Evolutionary conservation across 2,329 filamentous ascomycete genomes (phyloP).

Genomic region (Aspergillus tamarii): DNA sequence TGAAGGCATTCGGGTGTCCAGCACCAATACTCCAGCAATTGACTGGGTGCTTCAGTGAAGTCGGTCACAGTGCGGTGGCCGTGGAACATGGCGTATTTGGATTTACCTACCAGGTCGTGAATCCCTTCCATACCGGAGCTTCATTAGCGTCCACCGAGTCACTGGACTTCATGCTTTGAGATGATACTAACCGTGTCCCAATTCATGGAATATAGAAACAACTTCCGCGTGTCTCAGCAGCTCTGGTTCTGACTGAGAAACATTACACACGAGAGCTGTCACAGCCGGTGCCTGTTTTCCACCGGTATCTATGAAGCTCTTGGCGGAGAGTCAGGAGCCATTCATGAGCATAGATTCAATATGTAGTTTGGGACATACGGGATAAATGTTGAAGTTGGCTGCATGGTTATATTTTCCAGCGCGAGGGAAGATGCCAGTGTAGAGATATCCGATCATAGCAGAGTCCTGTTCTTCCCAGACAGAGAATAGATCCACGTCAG

Average conservation of each 20-base stretch:
- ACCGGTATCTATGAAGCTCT: background rate
- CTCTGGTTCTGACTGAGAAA: background rate
- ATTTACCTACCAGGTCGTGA: background rate
- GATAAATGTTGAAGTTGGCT: background rate
- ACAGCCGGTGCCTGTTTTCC: background rate
- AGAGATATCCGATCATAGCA: background rate
- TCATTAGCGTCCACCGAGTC: background rate
- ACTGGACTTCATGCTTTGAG: background rate
- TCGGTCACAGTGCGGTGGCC: background rate
- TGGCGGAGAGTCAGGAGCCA: background rate
- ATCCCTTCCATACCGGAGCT: background rate
- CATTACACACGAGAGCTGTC: background rate
- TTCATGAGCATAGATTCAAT: no score
- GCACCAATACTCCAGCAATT: no score
- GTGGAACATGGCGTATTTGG: background rate
- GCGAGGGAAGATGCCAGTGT: background rate
- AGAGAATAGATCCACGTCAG: background rate
- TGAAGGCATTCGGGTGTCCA: no score
- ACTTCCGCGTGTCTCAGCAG: background rate
- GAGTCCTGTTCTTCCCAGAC: background rate
- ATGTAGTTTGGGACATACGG: background rate
- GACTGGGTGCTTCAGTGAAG: no score
- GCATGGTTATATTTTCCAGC: background rate
- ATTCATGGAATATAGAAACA: background rate
- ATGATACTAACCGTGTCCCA: background rate